Percentiles rank a stretch among this genome's conserved stretches.
Evolutionary conservation across 1,284 basidiomycete species (phyloP).

Genomic region (Kwoniella shivajii): DNA sequence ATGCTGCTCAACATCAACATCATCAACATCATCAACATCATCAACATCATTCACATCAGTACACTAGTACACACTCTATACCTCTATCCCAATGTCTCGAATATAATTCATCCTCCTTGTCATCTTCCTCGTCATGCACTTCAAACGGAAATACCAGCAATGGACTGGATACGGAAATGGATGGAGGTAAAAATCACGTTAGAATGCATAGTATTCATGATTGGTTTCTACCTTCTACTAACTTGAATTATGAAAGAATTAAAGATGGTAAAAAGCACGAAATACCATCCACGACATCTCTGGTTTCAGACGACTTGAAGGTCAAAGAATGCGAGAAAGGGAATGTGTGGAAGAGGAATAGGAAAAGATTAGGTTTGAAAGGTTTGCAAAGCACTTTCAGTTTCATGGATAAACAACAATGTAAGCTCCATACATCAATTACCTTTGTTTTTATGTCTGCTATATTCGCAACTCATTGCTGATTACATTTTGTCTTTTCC

Average conservation of each 20-base stretch:
- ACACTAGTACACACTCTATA: no score
- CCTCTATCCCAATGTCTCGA: no score
- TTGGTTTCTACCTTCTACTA: conserved; percentile 27
- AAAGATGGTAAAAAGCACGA: conserved; percentile 10
- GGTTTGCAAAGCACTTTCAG: neutral
- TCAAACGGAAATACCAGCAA: neutral
- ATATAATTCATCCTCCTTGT: neutral
- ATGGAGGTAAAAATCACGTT: conserved; percentile 2
- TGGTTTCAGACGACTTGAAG: neutral
- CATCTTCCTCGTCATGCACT: conserved; percentile 1
- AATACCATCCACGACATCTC: no score
- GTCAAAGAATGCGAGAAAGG: no score
- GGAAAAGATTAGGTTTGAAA: conserved; percentile 12
- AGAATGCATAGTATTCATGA: conserved; percentile 26
- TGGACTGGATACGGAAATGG: neutral
- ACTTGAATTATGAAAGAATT: conserved; percentile 12
- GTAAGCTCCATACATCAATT: conserved; percentile 1
- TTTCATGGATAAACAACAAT: neutral
- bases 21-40: neutral
- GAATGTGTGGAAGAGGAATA: conserved; percentile 15
- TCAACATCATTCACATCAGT: neutral
- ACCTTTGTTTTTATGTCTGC: neutral
- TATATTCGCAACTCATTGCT: neutral
- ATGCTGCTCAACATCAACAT: no score
- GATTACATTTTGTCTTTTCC: neutral